Evolutionary conservation across 2,329 filamentous ascomycete species (phyloP), one percentile per base, ranked within the genome.

Genomic region (Colletotrichum sp.): DNA sequence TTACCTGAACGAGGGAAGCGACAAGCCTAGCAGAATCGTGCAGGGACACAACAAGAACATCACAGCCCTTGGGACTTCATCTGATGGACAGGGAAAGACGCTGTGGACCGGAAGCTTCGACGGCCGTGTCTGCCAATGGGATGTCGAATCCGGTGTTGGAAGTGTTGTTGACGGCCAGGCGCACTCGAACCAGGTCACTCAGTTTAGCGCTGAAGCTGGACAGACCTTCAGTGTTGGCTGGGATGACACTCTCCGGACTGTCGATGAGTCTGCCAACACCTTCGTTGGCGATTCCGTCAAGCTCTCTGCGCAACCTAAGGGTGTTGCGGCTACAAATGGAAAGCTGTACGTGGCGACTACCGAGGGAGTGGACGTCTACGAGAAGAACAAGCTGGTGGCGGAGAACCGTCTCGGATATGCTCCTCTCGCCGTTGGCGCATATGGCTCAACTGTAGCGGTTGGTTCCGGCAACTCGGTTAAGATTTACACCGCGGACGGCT

Each of bases 61-160:
- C 81, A 99, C 96, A 2, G 93, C 96, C 6, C 87, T 98, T 48
- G 90, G 89, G 5, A 86, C 89, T 10, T 90, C 89, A 8, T 88
- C 85, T 2, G 87, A 90, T 36, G 86, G 86, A 10, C 91, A 93
- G 76, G 87, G 86, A 6, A 88, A 92, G 70, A 94, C 93, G 1
- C 85, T 99, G 16, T 96, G 93, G 89, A 98, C 96, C 1, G 97
- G 97, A 75, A 98, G 96, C 85, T 98, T 96, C 79, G 97, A 99
- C 77, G 97, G 97, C 63, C 92, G 94, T 52, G 92, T 98, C 30
- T 94, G 94, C 82, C 92, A 91, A 72, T 99, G 97, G 96, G 93
- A 99, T 82, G 83, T 95, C 32, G 86, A 89, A 18, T 91, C 89
- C 6, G 96, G 96, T 2, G 83, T 88, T 59, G 95, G 93, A 26